Evolutionary conservation across 1,284 basidiomycete genomes (phyloP).

Genomic region (Paramarasmius palmivorus): DNA sequence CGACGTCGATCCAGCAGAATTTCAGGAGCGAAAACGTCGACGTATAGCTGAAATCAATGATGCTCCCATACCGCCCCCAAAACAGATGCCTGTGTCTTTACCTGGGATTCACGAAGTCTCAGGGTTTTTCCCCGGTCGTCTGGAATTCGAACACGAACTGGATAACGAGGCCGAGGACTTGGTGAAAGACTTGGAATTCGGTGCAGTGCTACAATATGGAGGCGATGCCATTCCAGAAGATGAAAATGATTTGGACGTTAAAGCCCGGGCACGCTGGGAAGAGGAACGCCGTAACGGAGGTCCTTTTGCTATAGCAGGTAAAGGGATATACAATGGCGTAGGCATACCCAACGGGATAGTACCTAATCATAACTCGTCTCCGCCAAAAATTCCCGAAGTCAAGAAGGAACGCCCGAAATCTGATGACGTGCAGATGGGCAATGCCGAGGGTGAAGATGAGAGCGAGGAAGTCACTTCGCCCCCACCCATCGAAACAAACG

Average conservation of each 20-base stretch:
- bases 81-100: slow-evolving; percentile 85
- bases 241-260: slow-evolving; percentile 69
- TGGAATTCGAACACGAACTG: slow-evolving; percentile 97
- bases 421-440: slow-evolving; percentile 48
- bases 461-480: slow-evolving; percentile 68
- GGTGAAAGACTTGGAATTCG: slow-evolving; percentile 97
- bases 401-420: slow-evolving; percentile 41
- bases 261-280: slow-evolving; percentile 64
- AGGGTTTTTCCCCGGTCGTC: slow-evolving; percentile 92
- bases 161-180: slow-evolving; percentile 96
- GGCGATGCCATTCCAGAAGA: slow-evolving; percentile 83
- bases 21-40: slow-evolving; percentile 85
- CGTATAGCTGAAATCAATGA: slow-evolving; percentile 76
- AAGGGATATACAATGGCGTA: slow-evolving; percentile 43
- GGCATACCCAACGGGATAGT: slow-evolving; percentile 50
- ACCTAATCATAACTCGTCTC: slow-evolving; percentile 36
- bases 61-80: slow-evolving; percentile 52
- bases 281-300: slow-evolving; percentile 53
- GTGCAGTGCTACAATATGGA: slow-evolving; percentile 81
- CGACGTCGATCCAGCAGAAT: slow-evolving; percentile 76
- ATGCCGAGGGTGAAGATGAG: slow-evolving; percentile 43
- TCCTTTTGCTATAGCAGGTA: slow-evolving; percentile 24
- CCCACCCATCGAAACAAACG: slow-evolving; percentile 79
- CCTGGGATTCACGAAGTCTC: slow-evolving; percentile 94
- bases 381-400: slow-evolving; percentile 3